A percentile compares a stretch with the other conserved stretches of the same genome.
Conservation (phyloP, 2,329 filamentous ascomycete genomes). For the Botrytis byssoidea region DNA sequence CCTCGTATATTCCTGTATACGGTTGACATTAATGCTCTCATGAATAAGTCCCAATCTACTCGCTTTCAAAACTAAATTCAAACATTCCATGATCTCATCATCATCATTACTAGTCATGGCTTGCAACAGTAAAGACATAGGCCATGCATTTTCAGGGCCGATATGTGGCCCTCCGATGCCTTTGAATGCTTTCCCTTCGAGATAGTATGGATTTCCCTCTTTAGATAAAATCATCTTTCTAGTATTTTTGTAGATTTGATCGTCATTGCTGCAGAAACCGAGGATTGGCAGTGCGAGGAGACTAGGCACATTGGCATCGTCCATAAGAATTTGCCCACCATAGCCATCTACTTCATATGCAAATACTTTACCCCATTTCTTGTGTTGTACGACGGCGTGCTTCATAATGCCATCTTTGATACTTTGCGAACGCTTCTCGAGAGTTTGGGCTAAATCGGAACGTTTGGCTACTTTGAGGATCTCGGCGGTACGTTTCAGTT, state of each 20-base stretch:
- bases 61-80: conserved; percentile 72
- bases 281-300: conserved; percentile 75
- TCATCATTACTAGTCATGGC: conserved; percentile 86
- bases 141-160: conserved; percentile 89
- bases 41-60: conserved; percentile 80
- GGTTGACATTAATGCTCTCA: conserved; percentile 85
- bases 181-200: conserved; percentile 72
- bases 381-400: conserved; percentile 76
- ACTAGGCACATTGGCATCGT: conserved; percentile 85
- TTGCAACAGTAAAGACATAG: conserved; percentile 90
- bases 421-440: conserved; percentile 57
- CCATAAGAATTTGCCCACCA: conserved; percentile 79
- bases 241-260: conserved; percentile 83
- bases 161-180: conserved; percentile 82
- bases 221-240: conserved; percentile 59
- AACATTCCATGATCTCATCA: conserved; percentile 71
- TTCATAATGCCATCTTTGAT: conserved; percentile 80
- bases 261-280: conserved; percentile 65
- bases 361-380: conserved; percentile 74
- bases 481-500: conserved; percentile 71
- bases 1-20: conserved; percentile 66
- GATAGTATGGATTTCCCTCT: conserved; percentile 76
- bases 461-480: conserved; percentile 62
- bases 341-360: conserved; percentile 88
- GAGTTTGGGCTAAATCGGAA: conserved; percentile 50